Percentiles rank a stretch among this genome's conserved stretches.
These are phyloP conservation scores for Vaccinium darrowii DNA, from an alignment of 148 eudicot species.

Conservation along the genomic window DNA sequence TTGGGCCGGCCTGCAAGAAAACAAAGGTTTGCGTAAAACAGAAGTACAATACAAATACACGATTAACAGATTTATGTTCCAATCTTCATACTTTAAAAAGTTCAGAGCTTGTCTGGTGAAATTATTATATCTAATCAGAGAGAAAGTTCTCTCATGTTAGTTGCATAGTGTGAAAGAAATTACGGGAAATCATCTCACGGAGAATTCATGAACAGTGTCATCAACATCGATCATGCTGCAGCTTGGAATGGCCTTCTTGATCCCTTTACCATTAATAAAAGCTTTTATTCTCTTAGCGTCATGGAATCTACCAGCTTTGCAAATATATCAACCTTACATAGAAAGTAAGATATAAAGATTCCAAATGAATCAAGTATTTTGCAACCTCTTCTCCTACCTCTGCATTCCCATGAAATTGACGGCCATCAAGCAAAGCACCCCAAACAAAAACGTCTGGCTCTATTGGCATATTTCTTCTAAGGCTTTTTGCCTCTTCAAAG, in stretches of 20 bases:
- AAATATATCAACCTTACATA: constrained; percentile 57
- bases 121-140: no score
- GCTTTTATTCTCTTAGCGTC: constrained; percentile 52
- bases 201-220: constrained; percentile 62
- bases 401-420: constrained; percentile 62
- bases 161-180: no score
- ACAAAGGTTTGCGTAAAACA: background rate
- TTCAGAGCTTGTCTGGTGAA: no score
- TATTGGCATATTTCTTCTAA: constrained; percentile 59
- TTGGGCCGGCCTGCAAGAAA: constrained; percentile 43
- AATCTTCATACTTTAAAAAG: no score
- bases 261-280: constrained; percentile 53
- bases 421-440: constrained; percentile 78
- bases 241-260: constrained; percentile 56
- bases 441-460: constrained; percentile 72
- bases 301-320: constrained; percentile 59
- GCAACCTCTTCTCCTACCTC: constrained; percentile 72
- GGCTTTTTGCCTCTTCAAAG: constrained; percentile 60
- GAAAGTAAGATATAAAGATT: constrained; percentile 64
- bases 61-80: no score
- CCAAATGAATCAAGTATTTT: constrained; percentile 48
- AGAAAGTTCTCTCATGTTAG: no score
- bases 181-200: constrained; percentile 44
- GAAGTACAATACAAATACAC: no score
- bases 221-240: constrained; percentile 63